Evolutionary conservation across 257 asterid genomes (phyloP).

Genomic region (Solanum tarapatanum): DNA sequence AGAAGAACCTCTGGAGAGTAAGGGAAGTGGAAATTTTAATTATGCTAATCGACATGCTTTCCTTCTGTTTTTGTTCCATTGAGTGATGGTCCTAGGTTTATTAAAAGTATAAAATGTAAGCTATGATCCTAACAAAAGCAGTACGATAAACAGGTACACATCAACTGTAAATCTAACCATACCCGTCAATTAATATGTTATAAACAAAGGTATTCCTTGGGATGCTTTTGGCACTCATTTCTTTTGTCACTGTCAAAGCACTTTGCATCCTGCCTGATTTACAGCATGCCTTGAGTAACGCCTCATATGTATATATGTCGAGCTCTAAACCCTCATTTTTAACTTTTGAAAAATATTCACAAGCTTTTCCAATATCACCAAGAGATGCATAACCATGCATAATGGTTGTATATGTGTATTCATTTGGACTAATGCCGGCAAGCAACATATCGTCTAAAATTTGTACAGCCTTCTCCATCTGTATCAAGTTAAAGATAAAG

Average conservation of each 20-base stretch:
- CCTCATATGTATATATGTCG: constrained; percentile 81
- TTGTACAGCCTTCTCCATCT: constrained; percentile 83
- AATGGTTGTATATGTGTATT: constrained; percentile 82
- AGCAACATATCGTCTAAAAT: constrained; percentile 75
- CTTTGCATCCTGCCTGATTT: constrained; percentile 99
- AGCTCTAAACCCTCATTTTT: constrained; percentile 81
- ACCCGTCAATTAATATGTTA: constrained; percentile 98
- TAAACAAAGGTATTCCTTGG: constrained; percentile 79
- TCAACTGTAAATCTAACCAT: constrained; percentile 5
- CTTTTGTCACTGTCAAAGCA: constrained; percentile 87
- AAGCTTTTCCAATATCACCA: constrained; percentile 94
- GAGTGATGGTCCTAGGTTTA: neutral
- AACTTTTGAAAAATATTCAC: constrained; percentile 68
- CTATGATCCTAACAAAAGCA: neutral
- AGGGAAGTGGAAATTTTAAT: neutral
- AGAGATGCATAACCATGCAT: constrained; percentile 94
- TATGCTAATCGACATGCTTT: neutral
- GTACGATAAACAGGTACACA: neutral
- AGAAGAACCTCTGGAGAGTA: neutral
- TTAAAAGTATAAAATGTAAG: neutral
- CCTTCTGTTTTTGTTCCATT: neutral
- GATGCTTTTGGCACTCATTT: constrained; percentile 67
- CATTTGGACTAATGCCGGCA: constrained; percentile 68
- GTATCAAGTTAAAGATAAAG: constrained; percentile 4
- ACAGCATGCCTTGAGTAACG: constrained; percentile 96